Percentiles rank a stretch among this genome's conserved stretches.
Conservation (phyloP, 2,329 filamentous ascomycete genomes). For the Huntiella savannae region DNA sequence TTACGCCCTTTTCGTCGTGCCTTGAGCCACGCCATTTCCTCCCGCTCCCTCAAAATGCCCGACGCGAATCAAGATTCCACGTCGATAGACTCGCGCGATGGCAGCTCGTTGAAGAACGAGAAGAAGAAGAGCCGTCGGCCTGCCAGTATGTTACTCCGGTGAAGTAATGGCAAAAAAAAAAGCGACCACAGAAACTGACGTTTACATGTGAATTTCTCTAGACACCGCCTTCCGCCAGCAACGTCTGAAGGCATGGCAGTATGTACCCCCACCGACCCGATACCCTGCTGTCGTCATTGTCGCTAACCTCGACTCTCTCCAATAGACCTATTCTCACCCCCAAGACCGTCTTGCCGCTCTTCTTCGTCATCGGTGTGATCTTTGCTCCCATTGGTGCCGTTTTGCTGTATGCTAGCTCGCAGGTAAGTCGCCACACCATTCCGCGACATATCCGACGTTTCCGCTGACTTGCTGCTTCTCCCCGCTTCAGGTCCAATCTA, state of each 20-base stretch:
- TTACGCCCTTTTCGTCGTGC: not conserved
- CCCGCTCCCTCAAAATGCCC: constrained; percentile 23
- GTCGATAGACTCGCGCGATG: constrained; percentile 36
- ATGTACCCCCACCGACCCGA: constrained; percentile 20
- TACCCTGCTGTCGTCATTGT: constrained; percentile 32
- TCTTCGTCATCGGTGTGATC: constrained; percentile 78
- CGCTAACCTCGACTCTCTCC: constrained; percentile 1
- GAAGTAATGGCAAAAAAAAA: not conserved
- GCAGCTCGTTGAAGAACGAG: constrained; percentile 33
- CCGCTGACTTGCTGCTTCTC: not conserved
- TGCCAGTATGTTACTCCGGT: constrained; percentile 40
- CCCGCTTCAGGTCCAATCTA: constrained; percentile 56
- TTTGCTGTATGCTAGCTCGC: constrained; percentile 66
- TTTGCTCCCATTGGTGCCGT: constrained; percentile 85
- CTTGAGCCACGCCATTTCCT: not conserved
- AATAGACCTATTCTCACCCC: constrained; percentile 78
- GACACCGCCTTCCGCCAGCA: constrained; percentile 96
- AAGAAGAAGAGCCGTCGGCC: constrained; percentile 85
- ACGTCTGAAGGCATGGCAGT: constrained; percentile 97
- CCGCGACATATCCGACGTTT: not conserved
- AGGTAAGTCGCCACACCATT: constrained; percentile 30
- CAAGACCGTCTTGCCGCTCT: constrained; percentile 78
- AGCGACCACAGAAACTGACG: not conserved
- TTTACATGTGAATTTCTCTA: constrained; percentile 20
- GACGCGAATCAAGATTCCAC: constrained; percentile 21